Evolutionary conservation across 2,329 filamentous ascomycete species (phyloP).

Genomic region (Hypoxylon sp.): DNA sequence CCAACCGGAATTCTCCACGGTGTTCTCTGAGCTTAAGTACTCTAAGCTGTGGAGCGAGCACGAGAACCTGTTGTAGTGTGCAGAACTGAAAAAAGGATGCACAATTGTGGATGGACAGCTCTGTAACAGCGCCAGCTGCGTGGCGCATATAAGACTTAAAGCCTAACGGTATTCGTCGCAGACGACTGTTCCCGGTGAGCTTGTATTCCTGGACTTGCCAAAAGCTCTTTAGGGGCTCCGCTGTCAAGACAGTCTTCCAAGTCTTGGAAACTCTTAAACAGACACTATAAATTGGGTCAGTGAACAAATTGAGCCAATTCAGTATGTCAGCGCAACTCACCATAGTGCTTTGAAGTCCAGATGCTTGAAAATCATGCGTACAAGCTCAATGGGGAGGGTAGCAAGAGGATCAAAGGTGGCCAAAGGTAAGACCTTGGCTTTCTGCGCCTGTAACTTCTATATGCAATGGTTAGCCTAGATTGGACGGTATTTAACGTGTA

Average conservation of each 20-base stretch:
- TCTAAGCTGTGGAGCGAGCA: conserved; percentile 36
- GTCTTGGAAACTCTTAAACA: conserved; percentile 49
- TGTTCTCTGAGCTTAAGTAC: conserved; percentile 44
- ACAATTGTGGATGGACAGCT: conserved; percentile 42
- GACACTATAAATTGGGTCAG: conserved; percentile 37
- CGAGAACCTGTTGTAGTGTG: conserved; percentile 25
- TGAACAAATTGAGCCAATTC: not conserved
- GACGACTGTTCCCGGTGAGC: not conserved
- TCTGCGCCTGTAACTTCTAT: conserved; percentile 43
- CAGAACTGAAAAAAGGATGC: conserved; percentile 29
- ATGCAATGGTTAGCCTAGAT: conserved; percentile 13
- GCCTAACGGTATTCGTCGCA: conserved; percentile 1
- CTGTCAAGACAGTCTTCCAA: conserved; percentile 48
- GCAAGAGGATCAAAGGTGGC: conserved; percentile 46
- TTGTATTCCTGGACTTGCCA: conserved; percentile 48
- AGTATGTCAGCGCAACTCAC: conserved; percentile 31
- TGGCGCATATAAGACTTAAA: conserved; percentile 33
- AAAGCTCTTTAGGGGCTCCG: conserved; percentile 29
- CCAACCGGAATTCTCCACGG: not conserved
- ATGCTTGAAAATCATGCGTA: conserved; percentile 47
- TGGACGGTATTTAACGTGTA: not conserved
- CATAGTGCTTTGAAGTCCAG: conserved; percentile 46
- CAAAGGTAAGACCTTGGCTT: conserved; percentile 38
- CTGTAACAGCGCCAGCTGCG: conserved; percentile 28
- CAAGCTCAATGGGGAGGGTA: conserved; percentile 49